phyloP scores from a whole-genome alignment of 1,284 basidiomycete species.

The Cryptococcus hybrid region DNA sequence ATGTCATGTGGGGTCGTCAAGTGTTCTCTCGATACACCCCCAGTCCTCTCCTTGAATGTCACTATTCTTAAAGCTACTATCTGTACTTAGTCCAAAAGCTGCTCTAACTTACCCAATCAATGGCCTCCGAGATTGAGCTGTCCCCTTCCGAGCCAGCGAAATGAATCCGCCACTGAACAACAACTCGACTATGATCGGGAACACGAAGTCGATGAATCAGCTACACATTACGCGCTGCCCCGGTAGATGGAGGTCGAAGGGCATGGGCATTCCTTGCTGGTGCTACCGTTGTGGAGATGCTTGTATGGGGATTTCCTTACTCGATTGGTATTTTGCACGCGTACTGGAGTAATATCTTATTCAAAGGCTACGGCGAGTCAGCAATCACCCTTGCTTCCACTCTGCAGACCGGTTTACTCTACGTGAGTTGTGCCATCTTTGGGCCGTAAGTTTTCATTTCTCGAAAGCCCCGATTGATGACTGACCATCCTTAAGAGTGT shows the following conservation, averaged over 20 bases:
- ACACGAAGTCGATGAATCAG: background rate
- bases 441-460: conserved; percentile 34
- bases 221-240: conserved; percentile 26
- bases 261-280: conserved; percentile 47
- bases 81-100: too few relatives aligned
- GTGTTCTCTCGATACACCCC: too few relatives aligned
- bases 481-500: conserved; percentile 18
- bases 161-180: too few relatives aligned
- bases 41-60: too few relatives aligned
- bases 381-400: conserved; percentile 46
- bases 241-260: conserved; percentile 39
- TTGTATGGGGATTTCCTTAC: conserved; percentile 48
- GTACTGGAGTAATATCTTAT: conserved; percentile 44
- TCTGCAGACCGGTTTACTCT: conserved; percentile 44
- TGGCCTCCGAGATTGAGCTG: too few relatives aligned
- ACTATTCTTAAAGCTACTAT: too few relatives aligned
- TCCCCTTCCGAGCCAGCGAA: too few relatives aligned
- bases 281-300: conserved; percentile 40
- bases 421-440: conserved; percentile 37
- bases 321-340: conserved; percentile 43
- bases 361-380: conserved; percentile 31
- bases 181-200: too few relatives aligned
- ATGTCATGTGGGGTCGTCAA: too few relatives aligned
- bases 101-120: too few relatives aligned
- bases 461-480: background rate